Percentiles rank a stretch among this genome's conserved stretches.
phyloP scores from a whole-genome alignment of 2,329 filamentous ascomycete genomes.

The Pseudogymnoascus sp. region DNA sequence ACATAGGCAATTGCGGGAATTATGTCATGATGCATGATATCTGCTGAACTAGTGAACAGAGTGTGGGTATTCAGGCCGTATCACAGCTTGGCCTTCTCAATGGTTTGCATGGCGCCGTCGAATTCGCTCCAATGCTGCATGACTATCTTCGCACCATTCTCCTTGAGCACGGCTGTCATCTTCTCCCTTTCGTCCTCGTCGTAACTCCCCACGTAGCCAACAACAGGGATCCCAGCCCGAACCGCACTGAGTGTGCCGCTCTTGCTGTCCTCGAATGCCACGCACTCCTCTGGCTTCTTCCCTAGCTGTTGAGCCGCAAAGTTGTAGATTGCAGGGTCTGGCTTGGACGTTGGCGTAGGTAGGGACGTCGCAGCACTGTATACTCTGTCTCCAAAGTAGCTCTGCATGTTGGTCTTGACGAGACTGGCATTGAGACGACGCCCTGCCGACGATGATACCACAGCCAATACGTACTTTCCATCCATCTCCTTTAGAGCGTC shows the following conservation, averaged over 20 bases:
- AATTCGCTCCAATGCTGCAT: slow-evolving; percentile 55
- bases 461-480: slow-evolving; percentile 46
- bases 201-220: slow-evolving; percentile 82
- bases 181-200: slow-evolving; percentile 45
- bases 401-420: slow-evolving; percentile 68
- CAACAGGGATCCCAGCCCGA: slow-evolving; percentile 68
- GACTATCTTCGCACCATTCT: slow-evolving; percentile 54
- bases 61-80: not conserved
- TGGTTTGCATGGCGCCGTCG: slow-evolving; percentile 18
- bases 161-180: slow-evolving; percentile 54
- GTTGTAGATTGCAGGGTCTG: slow-evolving; percentile 81
- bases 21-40: slow-evolving; percentile 4
- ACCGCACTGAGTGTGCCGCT: slow-evolving; percentile 71
- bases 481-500: slow-evolving; percentile 57
- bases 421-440: slow-evolving; percentile 70
- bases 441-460: slow-evolving; percentile 74
- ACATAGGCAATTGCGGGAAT: slow-evolving; percentile 1
- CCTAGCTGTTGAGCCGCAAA: slow-evolving; percentile 67
- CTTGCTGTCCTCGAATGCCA: slow-evolving; percentile 85
- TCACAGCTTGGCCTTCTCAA: slow-evolving; percentile 17
- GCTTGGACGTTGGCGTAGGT: slow-evolving; percentile 75
- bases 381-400: slow-evolving; percentile 72
- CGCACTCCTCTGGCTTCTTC: slow-evolving; percentile 60
- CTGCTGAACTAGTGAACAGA: not conserved
- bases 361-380: slow-evolving; percentile 79